Evolutionary conservation across 2,329 filamentous ascomycete species (phyloP), one percentile per base, ranked within the genome.

Genomic region (Hypoxylon sp.): DNA sequence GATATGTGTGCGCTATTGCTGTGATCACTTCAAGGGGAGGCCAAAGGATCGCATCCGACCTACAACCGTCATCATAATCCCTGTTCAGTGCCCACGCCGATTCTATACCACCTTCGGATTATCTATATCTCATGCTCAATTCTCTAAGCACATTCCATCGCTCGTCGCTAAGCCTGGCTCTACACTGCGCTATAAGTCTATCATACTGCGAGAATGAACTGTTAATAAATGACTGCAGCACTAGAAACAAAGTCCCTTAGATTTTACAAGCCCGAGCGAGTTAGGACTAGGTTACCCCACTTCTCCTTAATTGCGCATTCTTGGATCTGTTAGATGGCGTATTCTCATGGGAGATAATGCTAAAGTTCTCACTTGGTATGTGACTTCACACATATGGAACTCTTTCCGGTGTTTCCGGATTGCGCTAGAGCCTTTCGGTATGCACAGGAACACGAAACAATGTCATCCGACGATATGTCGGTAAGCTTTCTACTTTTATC

Each of bases 341-440:
- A 42, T 40, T 27, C 46, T 55, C 10, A 50, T 48, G 17, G 44
- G 7, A 40, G 11, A 27, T 22, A 42, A 61, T 44, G 13, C 56
- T 40, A 53, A 53, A 53, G 37, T 35, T 61, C 49, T 55, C 40
- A 49, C 40, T 49, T 53, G 51, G 20, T 35, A 42, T 49, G 51
- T 37, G 57, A 69, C 40, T 60, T 44, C 35, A 40, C 40, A 63
- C 56, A 20, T 61, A 57, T 50, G 59, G 66, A 48, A 31, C 25
- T 22, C 22, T 49, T 66, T 64, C 68, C 68, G 68, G 54, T 42
- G 56, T 49, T 70, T 63, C 68, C 68, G 68, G 57, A 55, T 62
- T 64, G 30, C 60, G 59, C 51, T 53, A 61, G 33, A 35, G 37
- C 49, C 44, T 61, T 40, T 42, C 59, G 58, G 49, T 11, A 56